Evolutionary conservation across 352 stramenopile species (phyloP).

Genomic region (Phytopythium helicoides): DNA sequence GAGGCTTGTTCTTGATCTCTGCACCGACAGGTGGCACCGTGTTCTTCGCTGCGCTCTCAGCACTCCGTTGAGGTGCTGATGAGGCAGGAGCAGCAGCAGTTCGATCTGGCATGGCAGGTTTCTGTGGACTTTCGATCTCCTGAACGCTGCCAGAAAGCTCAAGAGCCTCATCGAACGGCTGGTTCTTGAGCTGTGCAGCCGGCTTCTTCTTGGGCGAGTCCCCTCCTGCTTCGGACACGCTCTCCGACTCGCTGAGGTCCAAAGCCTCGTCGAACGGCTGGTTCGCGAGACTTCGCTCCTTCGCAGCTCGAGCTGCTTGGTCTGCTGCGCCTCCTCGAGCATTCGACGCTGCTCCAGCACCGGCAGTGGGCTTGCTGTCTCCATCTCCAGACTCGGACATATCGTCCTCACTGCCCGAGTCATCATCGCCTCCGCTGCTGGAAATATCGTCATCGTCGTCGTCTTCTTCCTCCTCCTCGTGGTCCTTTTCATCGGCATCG

Average conservation of each 20-base stretch:
- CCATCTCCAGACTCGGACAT: slow-evolving; percentile 63
- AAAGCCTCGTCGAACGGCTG: slow-evolving; percentile 87
- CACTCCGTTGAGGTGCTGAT: not conserved
- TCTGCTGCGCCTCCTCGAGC: slow-evolving; percentile 8
- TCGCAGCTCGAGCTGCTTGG: slow-evolving; percentile 20
- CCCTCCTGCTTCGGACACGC: slow-evolving; percentile 31
- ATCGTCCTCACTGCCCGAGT: slow-evolving; percentile 65
- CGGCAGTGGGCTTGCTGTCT: slow-evolving; percentile 27
- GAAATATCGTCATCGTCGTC: slow-evolving; percentile 58
- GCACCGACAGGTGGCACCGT: slow-evolving; percentile 10
- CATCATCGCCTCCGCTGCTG: slow-evolving; percentile 30
- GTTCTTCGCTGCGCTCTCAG: slow-evolving; percentile 7
- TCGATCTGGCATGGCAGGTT: slow-evolving; percentile 9
- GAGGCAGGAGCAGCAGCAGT: not conserved
- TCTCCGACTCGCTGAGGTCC: slow-evolving; percentile 85
- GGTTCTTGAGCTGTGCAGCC: slow-evolving; percentile 52
- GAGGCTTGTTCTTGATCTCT: slow-evolving; percentile 83
- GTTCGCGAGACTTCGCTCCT: slow-evolving; percentile 59
- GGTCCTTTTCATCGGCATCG: slow-evolving; percentile 48
- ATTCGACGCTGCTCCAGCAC: not conserved
- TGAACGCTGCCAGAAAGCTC: slow-evolving; percentile 80
- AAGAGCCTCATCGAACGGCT: slow-evolving; percentile 80
- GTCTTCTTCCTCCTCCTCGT: slow-evolving; percentile 38
- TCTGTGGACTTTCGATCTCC: slow-evolving; percentile 65
- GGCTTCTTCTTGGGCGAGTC: slow-evolving; percentile 63